Base-by-base conservation (phyloP, 2,329 filamentous ascomycete species). In the Colletotrichum brevisporum region DNA sequence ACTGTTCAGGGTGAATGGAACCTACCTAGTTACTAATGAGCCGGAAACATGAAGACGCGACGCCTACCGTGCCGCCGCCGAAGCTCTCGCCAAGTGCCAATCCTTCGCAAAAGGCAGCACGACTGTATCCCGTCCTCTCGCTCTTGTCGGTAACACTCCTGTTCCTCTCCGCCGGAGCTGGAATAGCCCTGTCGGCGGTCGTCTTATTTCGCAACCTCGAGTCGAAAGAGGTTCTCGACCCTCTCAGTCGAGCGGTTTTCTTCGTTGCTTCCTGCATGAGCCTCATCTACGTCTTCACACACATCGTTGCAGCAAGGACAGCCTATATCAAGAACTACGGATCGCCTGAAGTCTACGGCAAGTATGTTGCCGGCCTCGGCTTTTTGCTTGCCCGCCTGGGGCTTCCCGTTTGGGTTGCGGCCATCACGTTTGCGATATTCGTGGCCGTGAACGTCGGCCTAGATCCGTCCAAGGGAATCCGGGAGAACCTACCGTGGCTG, bases 191-290 rank as follows among this genome's bases (percentile, higher is more conserved):
- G 24, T 69, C 66, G 15, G 66, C 62, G 16, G 43, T 69, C 2
- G 45, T 69, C 3, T 13, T 69, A 5, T 69, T 66, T 16, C 51
- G 21, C 24, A 66, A 60, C 13, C 45, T 69, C 13, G 55, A 66
- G 15, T 66, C 66, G 6, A 51, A n/a, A 2, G 62, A 69, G 26
- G 31, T 55, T 31, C 36, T 69, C 10, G 66, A 69, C 43, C 66
- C 66, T 18, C 56, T 69, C 15, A 69, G 66, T 31, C 36, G 66
- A 39, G 66, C 62, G 26, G 62, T 69, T 13, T 69, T 69, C 21
- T 69, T 69, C 36, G 62, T 66, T 4, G 66, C 66, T 18, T 66
- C 66, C 5, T 69, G 66, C n/a, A 21, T 61, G 45, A 69, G 62
- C 26, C 55, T 69, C 15, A 13, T 51, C 6, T 69, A 69, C 36